A percentile compares a stretch with the other conserved stretches of the same genome.
These are phyloP conservation scores for Coprinopsis strossmayeri DNA, from an alignment of 768 basidiomycete genomes.

Conservation along the genomic window DNA sequence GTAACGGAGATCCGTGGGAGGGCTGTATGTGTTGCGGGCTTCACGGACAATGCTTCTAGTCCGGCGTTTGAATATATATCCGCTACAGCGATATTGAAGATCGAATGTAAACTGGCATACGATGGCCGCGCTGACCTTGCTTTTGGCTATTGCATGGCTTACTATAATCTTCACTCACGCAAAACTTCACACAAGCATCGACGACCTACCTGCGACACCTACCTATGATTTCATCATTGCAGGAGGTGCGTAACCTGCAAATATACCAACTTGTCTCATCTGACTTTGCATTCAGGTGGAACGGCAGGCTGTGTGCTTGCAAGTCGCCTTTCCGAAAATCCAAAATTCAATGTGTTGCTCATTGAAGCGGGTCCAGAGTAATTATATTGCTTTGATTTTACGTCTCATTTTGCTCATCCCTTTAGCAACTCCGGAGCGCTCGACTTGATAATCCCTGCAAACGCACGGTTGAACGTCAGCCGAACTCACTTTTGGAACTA, in stretches of 20 bases:
- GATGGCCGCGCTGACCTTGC: background rate
- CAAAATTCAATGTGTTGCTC: background rate
- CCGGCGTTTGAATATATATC: too few species aligned
- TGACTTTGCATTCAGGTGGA: conserved; percentile 11
- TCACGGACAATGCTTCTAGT: too few species aligned
- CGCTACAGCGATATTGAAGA: too few species aligned
- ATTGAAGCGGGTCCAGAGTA: conserved; percentile 24
- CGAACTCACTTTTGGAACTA: conserved; percentile 22
- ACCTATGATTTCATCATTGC: background rate
- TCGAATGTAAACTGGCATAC: background rate
- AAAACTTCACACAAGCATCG: background rate
- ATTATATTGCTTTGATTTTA: background rate
- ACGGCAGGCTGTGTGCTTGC: conserved; percentile 21
- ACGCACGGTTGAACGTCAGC: conserved; percentile 3
- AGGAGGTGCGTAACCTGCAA: background rate
- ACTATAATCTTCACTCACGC: background rate
- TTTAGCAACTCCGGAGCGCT: conserved; percentile 14
- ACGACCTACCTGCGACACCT: background rate
- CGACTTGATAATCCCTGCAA: conserved; percentile 12
- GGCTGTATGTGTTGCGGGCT: too few species aligned
- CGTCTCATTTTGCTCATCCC: background rate
- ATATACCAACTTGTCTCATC: background rate
- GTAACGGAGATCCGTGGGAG: too few species aligned
- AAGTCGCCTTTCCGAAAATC: conserved; percentile 20
- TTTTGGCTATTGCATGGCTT: background rate